These are phyloP conservation scores for Penicillium ucsense DNA, from an alignment of 495 filamentous ascomycete species.

Conservation along the genomic window DNA sequence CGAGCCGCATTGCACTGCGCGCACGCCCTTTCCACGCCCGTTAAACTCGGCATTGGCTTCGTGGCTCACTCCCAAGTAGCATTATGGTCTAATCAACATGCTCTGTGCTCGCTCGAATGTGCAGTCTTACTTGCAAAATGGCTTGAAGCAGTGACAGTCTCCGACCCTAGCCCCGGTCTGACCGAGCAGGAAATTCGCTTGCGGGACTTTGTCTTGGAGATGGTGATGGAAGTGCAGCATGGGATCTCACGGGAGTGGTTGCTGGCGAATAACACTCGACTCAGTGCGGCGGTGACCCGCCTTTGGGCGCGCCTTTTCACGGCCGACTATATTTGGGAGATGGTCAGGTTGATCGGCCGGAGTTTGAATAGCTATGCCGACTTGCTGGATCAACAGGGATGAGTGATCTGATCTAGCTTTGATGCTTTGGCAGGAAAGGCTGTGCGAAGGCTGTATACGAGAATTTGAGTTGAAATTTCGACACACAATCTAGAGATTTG, in stretches of 20 bases:
- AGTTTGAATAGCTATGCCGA: constrained; percentile 57
- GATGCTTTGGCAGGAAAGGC: no score
- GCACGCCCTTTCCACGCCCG: constrained; percentile 57
- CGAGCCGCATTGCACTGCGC: constrained; percentile 56
- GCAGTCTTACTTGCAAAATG: constrained; percentile 53
- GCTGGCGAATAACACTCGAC: constrained; percentile 43
- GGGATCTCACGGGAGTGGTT: constrained; percentile 43
- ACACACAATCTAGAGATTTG: no score
- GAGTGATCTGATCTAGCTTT: neutral
- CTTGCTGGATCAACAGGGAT: constrained; percentile 36
- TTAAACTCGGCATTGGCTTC: constrained; percentile 59
- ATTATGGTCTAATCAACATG: constrained; percentile 66
- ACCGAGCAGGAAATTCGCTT: constrained; percentile 50
- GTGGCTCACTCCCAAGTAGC: constrained; percentile 60
- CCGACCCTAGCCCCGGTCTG: constrained; percentile 21
- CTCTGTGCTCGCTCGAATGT: constrained; percentile 59
- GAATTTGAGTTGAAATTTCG: no score
- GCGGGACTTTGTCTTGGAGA: constrained; percentile 52
- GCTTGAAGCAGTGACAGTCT: constrained; percentile 34
- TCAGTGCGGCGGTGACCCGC: constrained; percentile 53
- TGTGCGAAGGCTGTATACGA: no score
- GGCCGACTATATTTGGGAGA: constrained; percentile 57
- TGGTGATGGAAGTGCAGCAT: constrained; percentile 56
- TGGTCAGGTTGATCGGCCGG: constrained; percentile 53
- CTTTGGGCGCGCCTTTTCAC: constrained; percentile 63